Base-by-base conservation (phyloP, 2,329 filamentous ascomycete genomes). In the Fusarium fracticaudum region DNA sequence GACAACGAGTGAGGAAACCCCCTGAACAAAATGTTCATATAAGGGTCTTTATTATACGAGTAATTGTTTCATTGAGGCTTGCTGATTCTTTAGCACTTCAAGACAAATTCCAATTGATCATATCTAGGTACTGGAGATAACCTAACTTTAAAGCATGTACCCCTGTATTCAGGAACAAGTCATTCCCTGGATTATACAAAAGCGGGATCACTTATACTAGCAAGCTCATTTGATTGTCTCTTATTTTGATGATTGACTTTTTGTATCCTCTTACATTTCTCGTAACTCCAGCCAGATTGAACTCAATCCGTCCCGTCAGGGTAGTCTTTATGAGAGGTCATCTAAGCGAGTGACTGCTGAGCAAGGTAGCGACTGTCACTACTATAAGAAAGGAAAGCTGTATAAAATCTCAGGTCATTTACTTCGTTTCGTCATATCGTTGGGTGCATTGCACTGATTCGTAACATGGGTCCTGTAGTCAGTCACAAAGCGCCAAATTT, bases 381-480 rank as follows among this genome's bases (percentile, higher is more conserved):
- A 76, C 60, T 68, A 54, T 61, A 60, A 72, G 59, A 64, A 72
- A 76, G 45, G 67, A 50, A 62, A 67, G 69, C 35, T 74, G 54
- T 64, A 77, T 68, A 54, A 72, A 74, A 74, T 64, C 55, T 63
- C 76, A 48, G 76, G 64, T 78, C 77, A 79, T 78, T 60, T 74
- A 76, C 74, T 67, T 78, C 77, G 74, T 78, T 72, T 78, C 74
- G 64, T 79, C 77, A 55, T 79, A 60, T 74, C 69, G 66, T 67
- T 66, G 55, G 58, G 67, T 67, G 61, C 64, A 62, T 73, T 73
- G 60, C 64, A 71, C 75, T 54, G 41, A 40, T 61, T 78, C 71
- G 61, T 71, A 66, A 75, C 70, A 63, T 62, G 64, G 64, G 64
- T 59, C 58, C 67, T 73, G 66, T 64, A 47, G 65, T 67, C 58